phyloP scores from a whole-genome alignment of 352 stramenopile genomes.

The Pythium utonaiense region DNA sequence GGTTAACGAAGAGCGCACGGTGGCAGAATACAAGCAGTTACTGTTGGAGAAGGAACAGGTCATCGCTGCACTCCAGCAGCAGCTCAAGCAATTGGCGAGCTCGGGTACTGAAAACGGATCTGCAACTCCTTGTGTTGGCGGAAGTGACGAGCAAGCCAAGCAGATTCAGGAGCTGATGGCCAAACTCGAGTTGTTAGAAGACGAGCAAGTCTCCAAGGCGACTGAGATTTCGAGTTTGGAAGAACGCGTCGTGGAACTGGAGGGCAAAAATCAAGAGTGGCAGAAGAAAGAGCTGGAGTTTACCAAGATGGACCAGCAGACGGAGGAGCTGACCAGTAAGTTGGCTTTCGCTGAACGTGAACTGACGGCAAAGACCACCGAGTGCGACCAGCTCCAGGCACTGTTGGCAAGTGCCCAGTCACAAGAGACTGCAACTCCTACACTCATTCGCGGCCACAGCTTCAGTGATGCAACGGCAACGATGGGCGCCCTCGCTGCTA shows the following conservation, averaged over 20 bases:
- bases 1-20: slow-evolving; percentile 89
- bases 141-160: not conserved
- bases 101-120: not conserved
- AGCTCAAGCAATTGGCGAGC: slow-evolving; percentile 18
- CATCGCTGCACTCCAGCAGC: slow-evolving; percentile 38
- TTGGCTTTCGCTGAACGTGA: slow-evolving; percentile 49
- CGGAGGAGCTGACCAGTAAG: slow-evolving; percentile 51
- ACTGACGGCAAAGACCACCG: slow-evolving; percentile 40
- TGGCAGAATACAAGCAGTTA: slow-evolving; percentile 66
- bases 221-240: slow-evolving; percentile 50
- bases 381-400: slow-evolving; percentile 44
- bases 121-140: not conserved
- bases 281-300: slow-evolving; percentile 38
- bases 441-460: not conserved
- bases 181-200: slow-evolving; percentile 59
- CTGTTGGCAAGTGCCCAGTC: slow-evolving; percentile 7
- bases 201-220: slow-evolving; percentile 53
- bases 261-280: slow-evolving; percentile 36
- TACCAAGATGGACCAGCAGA: slow-evolving; percentile 33
- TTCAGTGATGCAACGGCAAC: slow-evolving; percentile 9
- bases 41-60: slow-evolving; percentile 53
- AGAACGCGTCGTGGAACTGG: slow-evolving; percentile 51
- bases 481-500: not conserved
- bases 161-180: slow-evolving; percentile 33
- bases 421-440: not conserved